Percentiles rank a stretch among this genome's conserved stretches.
Evolutionary conservation across 192 early-diverging fungal genomes (phyloP).

Genomic region (Powellomyces hirtus): DNA sequence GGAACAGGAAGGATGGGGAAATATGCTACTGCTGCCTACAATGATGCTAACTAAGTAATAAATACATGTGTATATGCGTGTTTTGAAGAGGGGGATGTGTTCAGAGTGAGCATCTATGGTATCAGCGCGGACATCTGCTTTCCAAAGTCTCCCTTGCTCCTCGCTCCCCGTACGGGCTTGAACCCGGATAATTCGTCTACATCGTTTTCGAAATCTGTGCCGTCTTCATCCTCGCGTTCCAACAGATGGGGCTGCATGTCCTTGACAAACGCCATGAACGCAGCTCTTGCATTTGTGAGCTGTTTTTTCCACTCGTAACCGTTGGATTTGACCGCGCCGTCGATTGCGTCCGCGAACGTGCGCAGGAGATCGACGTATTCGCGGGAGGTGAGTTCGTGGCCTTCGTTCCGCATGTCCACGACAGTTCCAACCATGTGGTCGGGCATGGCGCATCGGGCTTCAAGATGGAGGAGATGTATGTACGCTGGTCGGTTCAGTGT

Average conservation of each 20-base stretch:
- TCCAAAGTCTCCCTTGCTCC: too few species aligned
- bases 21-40: too few species aligned
- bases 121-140: too few species aligned
- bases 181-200: too few species aligned
- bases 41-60: too few species aligned
- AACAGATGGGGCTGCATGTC: neutral
- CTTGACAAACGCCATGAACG: neutral
- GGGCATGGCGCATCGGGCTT: neutral
- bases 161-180: too few species aligned
- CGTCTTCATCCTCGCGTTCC: neutral
- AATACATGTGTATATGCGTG: too few species aligned
- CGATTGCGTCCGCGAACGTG: neutral
- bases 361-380: neutral
- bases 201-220: too few species aligned
- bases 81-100: too few species aligned
- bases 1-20: too few species aligned
- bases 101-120: too few species aligned
- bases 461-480: neutral
- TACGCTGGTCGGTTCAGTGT: neutral
- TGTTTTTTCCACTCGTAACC: neutral
- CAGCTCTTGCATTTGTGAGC: neutral
- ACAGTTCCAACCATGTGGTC: neutral
- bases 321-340: neutral
- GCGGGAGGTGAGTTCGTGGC: neutral
- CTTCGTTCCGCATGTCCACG: slow-evolving; percentile 1